A percentile compares a stretch with the other conserved stretches of the same genome.
These are phyloP conservation scores for Lichtheimia ramosa DNA, from an alignment of 371 early-diverging fungal genomes.

Conservation along the genomic window DNA sequence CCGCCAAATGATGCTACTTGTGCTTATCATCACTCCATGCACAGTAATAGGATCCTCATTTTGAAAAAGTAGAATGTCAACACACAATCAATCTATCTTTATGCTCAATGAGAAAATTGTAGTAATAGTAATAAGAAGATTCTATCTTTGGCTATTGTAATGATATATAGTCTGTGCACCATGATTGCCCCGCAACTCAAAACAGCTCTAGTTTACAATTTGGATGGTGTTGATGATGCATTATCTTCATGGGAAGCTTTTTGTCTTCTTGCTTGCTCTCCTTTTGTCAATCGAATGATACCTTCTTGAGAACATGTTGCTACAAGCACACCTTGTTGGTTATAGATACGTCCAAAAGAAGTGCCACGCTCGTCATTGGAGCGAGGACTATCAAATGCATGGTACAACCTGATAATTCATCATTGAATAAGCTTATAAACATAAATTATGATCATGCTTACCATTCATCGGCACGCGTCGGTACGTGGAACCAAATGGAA, in stretches of 20 bases:
- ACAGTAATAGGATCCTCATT: too few relatives aligned
- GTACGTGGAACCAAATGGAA: conserved; percentile 90
- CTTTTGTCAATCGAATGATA: conserved; percentile 47
- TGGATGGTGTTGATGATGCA: too few relatives aligned
- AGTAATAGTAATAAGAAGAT: too few relatives aligned
- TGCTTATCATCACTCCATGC: too few relatives aligned
- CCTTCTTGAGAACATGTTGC: conserved; percentile 78
- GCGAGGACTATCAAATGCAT: conserved; percentile 77
- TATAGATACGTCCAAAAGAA: conserved; percentile 79
- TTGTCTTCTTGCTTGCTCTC: conserved; percentile 21
- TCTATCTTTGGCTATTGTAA: too few relatives aligned
- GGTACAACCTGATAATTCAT: conserved; percentile 51
- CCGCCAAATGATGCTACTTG: too few relatives aligned
- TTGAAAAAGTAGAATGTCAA: too few relatives aligned
- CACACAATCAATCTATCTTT: too few relatives aligned
- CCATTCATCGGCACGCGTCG: conserved; percentile 89
- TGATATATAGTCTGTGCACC: too few relatives aligned
- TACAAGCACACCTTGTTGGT: conserved; percentile 75
- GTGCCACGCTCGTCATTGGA: conserved; percentile 75
- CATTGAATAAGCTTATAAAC: neutral
- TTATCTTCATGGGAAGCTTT: neutral
- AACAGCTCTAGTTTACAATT: too few relatives aligned
- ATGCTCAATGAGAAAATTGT: too few relatives aligned
- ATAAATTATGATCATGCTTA: conserved; percentile 11
- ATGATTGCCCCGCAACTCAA: too few relatives aligned